Evolutionary conservation across 352 stramenopile genomes (phyloP).

Genomic region (Pythium apleroticum): DNA sequence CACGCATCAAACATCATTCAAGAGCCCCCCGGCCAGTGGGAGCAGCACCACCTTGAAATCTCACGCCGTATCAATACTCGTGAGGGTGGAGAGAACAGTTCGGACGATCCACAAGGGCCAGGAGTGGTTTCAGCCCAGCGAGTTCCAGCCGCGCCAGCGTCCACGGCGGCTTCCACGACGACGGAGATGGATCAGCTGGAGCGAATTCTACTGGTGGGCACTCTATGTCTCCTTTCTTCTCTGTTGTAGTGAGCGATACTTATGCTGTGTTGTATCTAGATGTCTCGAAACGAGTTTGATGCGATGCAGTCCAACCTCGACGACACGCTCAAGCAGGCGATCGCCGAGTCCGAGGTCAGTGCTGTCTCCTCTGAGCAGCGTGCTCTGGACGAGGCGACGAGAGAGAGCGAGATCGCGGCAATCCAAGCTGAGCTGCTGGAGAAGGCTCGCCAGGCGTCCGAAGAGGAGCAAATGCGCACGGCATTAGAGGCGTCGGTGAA

Average conservation of each 20-base stretch:
- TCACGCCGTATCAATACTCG: conserved; percentile 71
- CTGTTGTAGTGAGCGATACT: background rate
- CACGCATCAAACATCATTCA: conserved; percentile 59
- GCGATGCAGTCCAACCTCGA: conserved; percentile 75
- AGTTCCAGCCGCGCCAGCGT: background rate
- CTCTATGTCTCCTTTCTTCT: background rate
- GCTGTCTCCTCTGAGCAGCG: conserved; percentile 33
- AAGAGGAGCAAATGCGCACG: conserved; percentile 72
- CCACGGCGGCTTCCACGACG: conserved; percentile 26
- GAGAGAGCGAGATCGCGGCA: conserved; percentile 70
- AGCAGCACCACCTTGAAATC: conserved; percentile 66
- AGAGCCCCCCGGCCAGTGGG: conserved; percentile 62
- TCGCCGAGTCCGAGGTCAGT: conserved; percentile 43
- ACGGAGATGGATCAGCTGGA: conserved; percentile 74
- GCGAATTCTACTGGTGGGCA: conserved; percentile 59
- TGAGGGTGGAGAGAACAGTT: conserved; percentile 30
- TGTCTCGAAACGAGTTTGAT: conserved; percentile 76
- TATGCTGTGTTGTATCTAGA: conserved; percentile 31
- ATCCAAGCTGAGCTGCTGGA: conserved; percentile 73
- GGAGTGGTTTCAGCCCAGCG: conserved; percentile 9
- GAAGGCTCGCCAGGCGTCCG: conserved; percentile 64
- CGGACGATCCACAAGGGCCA: background rate
- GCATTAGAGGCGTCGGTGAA: conserved; percentile 68
- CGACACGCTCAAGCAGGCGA: conserved; percentile 64
- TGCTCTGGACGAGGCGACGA: conserved; percentile 52